phyloP scores from a whole-genome alignment of 1,284 basidiomycete genomes.

The Sanghuangporus weigelae region DNA sequence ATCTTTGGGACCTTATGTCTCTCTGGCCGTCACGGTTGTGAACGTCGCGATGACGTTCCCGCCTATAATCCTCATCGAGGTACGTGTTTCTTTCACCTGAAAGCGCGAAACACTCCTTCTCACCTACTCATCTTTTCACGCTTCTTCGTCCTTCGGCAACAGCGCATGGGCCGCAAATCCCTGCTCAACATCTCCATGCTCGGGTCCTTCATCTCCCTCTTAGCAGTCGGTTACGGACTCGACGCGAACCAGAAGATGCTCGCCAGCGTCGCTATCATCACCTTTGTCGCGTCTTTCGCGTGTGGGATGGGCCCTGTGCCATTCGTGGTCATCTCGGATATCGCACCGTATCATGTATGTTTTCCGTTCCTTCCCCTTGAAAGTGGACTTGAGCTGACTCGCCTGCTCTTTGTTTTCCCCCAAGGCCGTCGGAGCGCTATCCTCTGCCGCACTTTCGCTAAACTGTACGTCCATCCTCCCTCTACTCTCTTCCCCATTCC shows the following conservation, averaged over 20 bases:
- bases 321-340: constrained; percentile 90
- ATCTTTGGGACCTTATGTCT: constrained; percentile 71
- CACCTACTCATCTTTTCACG: not conserved
- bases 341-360: constrained; percentile 74
- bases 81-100: constrained; percentile 27
- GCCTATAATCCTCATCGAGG: constrained; percentile 84
- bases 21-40: constrained; percentile 72
- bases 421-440: constrained; percentile 79
- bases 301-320: constrained; percentile 90
- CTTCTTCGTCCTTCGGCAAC: not conserved
- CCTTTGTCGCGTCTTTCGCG: constrained; percentile 88
- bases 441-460: constrained; percentile 77
- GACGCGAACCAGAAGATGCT: constrained; percentile 54
- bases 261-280: constrained; percentile 73
- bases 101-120: not conserved
- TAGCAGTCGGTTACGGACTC: constrained; percentile 69
- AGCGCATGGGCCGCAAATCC: constrained; percentile 62
- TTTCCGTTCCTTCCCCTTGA: not conserved
- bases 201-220: constrained; percentile 63
- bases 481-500: not conserved
- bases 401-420: not conserved
- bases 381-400: not conserved
- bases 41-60: constrained; percentile 79
- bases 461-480: constrained; percentile 54
- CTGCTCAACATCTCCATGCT: constrained; percentile 52